Conservation (phyloP, 2,329 filamentous ascomycete genomes). For the Microdochium trichocladiopsis region DNA sequence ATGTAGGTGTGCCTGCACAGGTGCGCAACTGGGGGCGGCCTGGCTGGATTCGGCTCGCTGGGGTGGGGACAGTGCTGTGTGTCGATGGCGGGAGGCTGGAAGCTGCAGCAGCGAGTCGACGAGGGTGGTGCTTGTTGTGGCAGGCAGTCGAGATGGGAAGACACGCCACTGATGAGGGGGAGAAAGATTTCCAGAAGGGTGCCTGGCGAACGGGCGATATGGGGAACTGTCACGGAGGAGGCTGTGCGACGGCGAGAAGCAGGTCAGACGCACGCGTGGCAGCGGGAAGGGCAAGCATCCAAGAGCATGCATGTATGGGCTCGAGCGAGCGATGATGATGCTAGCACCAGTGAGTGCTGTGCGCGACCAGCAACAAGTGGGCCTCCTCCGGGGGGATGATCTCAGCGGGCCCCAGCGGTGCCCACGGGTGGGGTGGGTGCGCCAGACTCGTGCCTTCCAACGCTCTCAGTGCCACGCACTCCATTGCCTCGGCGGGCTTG, state of each 20-base stretch:
- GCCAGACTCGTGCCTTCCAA: neutral
- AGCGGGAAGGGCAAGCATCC: no score
- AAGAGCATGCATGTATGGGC: no score
- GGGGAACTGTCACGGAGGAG: neutral
- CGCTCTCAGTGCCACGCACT: neutral
- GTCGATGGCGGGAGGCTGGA: neutral
- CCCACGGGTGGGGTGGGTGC: no score
- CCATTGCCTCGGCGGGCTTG: neutral
- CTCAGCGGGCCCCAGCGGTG: neutral
- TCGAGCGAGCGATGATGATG: neutral
- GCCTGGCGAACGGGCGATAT: neutral
- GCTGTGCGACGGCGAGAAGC: neutral
- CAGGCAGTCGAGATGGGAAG: neutral
- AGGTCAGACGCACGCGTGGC: neutral
- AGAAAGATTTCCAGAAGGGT: neutral
- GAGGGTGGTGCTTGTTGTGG: neutral
- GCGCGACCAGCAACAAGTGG: neutral
- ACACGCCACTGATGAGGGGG: neutral
- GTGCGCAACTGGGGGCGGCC: neutral
- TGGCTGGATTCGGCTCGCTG: neutral
- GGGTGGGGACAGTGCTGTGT: neutral
- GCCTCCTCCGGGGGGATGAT: neutral
- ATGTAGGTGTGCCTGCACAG: neutral
- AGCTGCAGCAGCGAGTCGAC: neutral
- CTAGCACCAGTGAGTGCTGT: neutral